phyloP scores from a whole-genome alignment of 148 eudicot species.

The Heliosperma pusillum region DNA sequence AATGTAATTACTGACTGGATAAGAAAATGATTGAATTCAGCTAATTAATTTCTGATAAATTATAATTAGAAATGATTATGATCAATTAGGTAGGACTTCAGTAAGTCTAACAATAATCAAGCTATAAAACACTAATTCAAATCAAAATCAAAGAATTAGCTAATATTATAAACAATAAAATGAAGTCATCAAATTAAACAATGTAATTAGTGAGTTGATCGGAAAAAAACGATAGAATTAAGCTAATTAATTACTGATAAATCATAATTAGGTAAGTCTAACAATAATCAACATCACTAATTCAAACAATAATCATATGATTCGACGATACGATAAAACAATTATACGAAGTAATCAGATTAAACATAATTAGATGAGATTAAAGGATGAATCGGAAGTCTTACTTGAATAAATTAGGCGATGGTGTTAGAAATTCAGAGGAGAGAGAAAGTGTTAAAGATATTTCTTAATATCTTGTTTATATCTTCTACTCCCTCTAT shows the following conservation, averaged over 20 bases:
- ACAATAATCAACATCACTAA: too few relatives aligned
- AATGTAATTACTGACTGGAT: constrained; percentile 2
- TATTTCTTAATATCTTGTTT: too few relatives aligned
- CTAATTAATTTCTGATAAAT: background rate
- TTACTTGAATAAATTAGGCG: constrained; percentile 14
- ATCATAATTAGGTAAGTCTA: background rate
- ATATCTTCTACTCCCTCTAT: too few relatives aligned
- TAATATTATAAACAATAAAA: background rate
- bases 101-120: too few relatives aligned
- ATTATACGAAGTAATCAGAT: too few relatives aligned
- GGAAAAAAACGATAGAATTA: background rate
- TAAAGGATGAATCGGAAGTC: background rate
- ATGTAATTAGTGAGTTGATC: background rate
- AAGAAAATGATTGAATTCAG: background rate
- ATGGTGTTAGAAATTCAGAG: background rate
- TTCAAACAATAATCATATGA: too few relatives aligned
- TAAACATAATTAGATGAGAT: background rate
- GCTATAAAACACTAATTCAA: too few relatives aligned
- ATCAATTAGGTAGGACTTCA: too few relatives aligned
- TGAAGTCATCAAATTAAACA: background rate
- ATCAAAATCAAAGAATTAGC: too few relatives aligned
- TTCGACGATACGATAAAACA: too few relatives aligned
- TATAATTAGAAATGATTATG: background rate
- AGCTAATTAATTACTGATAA: background rate
- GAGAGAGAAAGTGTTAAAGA: constrained; percentile 21